Base-by-base conservation (phyloP, 331 rosid species). In the Acacia concinna region DNA sequence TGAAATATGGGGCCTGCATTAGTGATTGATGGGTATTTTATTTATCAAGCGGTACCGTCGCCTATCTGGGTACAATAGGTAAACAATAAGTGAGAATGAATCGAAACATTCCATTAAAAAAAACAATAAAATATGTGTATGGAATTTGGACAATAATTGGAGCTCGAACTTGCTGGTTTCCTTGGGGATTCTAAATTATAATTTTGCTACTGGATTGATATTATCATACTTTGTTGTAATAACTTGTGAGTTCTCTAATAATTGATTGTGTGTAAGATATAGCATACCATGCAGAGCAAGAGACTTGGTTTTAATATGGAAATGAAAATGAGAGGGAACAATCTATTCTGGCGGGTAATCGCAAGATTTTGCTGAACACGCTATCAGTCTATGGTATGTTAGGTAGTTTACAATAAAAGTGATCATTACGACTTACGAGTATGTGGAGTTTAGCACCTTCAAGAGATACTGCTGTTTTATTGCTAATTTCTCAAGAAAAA, bases 1-100 rank as follows among this genome's bases (percentile, higher is more conserved):
- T 21, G 38, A 78, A 57, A 0, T 17, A 65, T 56, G 68, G 56
- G 35, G 21, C 72, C 31, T 20, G 65, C 31, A 37, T 73, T 37
- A n/a, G 9, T 32, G 59, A 37, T 68, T 68, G 27, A 46, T 46
- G 20, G 47, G 41, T 73, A 32, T 63, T 82, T 76, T 31, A 54
- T 76, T 69, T 21, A 65, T 76, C 13, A 9, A 70, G 8, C 46
- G 13, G 25, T 64, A 70, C 60, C 47, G 13, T 75, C 13, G 23
- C 67, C 18, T 52, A 70, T 71, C 65, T 73, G 44, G 31, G 15
- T 64, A 15, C 40, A 49, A 10, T 43, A 37, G 52, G 15, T 47
- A 2, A 40, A 8, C 18, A 59, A 74, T 35, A 64, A 40, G 9
- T 40, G 5, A 56, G 10, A 8, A 41, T 40, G 30, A 17, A 10